A percentile compares a stretch with the other conserved stretches of the same genome.
Conservation (phyloP, 306 rosid genomes). For the Casuarina glauca region DNA sequence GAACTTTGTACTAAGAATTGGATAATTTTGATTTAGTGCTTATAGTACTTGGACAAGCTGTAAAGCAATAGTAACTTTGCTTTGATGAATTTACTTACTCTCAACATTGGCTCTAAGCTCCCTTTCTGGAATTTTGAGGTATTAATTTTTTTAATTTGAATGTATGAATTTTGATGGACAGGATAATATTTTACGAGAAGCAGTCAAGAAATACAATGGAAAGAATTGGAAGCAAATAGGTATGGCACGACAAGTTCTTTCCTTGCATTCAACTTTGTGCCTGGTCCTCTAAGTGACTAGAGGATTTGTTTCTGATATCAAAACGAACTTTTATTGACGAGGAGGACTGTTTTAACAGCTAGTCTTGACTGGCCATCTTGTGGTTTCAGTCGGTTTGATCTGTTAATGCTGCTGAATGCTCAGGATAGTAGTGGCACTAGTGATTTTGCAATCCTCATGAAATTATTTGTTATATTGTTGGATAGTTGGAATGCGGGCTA, state of each 20-base stretch:
- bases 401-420: not conserved
- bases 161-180: conserved; percentile 35
- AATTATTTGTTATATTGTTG: not conserved
- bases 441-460: not conserved
- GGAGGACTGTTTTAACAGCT: not conserved
- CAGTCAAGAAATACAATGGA: conserved; percentile 44
- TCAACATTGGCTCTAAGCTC: not conserved
- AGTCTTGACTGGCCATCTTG: not conserved
- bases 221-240: conserved; percentile 61
- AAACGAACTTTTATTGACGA: conserved; percentile 14
- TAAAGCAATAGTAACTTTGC: not conserved
- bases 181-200: conserved; percentile 51
- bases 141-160: conserved; percentile 16
- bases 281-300: not conserved
- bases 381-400: conserved; percentile 3
- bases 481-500: not conserved
- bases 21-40: not conserved
- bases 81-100: not conserved
- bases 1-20: not conserved
- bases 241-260: conserved; percentile 16
- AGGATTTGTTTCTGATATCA: conserved; percentile 4
- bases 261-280: conserved; percentile 7
- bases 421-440: conserved; percentile 1
- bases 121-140: not conserved
- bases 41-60: not conserved